phyloP scores from a whole-genome alignment of 257 asterid genomes.

The Solanum tarijense region DNA sequence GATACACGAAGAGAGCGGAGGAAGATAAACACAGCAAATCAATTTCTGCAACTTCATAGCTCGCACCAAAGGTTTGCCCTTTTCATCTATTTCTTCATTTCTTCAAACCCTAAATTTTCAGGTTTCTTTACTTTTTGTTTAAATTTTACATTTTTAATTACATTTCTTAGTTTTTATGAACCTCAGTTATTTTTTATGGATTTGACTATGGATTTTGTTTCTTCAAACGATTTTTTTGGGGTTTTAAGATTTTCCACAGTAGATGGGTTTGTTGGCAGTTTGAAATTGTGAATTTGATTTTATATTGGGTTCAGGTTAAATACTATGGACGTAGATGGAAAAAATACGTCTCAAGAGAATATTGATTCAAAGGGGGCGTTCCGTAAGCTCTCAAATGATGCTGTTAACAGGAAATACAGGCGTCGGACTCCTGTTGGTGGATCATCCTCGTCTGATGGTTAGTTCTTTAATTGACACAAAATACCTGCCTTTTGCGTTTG shows the following conservation, averaged over 20 bases:
- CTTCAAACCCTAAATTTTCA: background rate
- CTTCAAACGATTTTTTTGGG: too few species aligned
- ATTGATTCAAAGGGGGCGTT: constrained; percentile 43
- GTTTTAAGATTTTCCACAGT: too few species aligned
- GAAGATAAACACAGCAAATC: background rate
- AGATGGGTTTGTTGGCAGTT: background rate
- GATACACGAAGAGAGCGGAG: background rate
- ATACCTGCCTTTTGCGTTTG: background rate
- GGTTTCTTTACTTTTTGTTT: background rate
- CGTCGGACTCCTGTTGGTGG: constrained; percentile 68
- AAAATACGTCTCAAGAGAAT: constrained; percentile 19
- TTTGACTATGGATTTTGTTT: too few species aligned
- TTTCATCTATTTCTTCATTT: background rate
- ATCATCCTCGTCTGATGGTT: constrained; percentile 68
- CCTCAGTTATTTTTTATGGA: too few species aligned
- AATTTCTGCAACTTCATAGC: background rate
- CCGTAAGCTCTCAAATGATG: constrained; percentile 71
- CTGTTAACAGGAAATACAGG: constrained; percentile 68
- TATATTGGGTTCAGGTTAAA: constrained; percentile 7
- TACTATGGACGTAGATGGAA: constrained; percentile 41
- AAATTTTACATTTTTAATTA: too few species aligned
- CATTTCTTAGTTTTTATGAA: background rate
- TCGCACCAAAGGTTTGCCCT: background rate
- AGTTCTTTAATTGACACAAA: constrained; percentile 6
- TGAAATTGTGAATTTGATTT: background rate